These are phyloP conservation scores for Venturia carpophila DNA, from an alignment of 2,329 filamentous ascomycete species.

Conservation along the genomic window DNA sequence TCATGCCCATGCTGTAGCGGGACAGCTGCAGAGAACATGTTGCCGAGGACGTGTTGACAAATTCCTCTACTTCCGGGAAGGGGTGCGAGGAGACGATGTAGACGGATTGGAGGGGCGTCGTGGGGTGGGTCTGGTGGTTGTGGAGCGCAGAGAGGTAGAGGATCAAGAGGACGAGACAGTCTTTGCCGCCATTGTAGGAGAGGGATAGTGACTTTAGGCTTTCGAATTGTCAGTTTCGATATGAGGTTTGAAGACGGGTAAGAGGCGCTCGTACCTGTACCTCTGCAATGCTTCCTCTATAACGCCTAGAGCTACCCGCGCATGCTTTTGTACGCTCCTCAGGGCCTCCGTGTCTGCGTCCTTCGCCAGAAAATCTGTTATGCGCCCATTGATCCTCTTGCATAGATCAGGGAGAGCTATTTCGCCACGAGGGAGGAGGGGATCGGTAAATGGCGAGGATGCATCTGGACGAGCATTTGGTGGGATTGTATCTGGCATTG, in stretches of 20 bases:
- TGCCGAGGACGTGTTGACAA: constrained; percentile 59
- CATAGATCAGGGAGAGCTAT: constrained; percentile 16
- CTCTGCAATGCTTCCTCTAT: constrained; percentile 65
- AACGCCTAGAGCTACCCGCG: constrained; percentile 61
- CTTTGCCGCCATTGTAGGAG: constrained; percentile 96
- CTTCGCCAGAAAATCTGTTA: constrained; percentile 33
- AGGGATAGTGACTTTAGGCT: constrained; percentile 74
- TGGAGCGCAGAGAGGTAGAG: constrained; percentile 66
- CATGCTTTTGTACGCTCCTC: constrained; percentile 63
- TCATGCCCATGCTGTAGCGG: constrained; percentile 72
- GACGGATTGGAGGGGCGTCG: constrained; percentile 62
- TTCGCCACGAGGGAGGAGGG: constrained; percentile 7
- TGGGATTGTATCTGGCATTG: constrained; percentile 7
- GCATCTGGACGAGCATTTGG: constrained; percentile 8
- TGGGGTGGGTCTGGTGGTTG: constrained; percentile 33
- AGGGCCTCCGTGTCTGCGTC: constrained; percentile 50
- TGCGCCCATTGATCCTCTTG: constrained; percentile 9
- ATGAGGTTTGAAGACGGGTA: constrained; percentile 4
- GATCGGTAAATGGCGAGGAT: constrained; percentile 2
- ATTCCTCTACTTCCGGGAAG: constrained; percentile 77
- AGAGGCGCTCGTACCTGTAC: constrained; percentile 54
- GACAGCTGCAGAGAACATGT: constrained; percentile 69
- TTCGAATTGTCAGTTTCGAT: constrained; percentile 15
- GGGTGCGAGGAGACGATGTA: constrained; percentile 83
- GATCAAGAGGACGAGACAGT: constrained; percentile 87